A percentile compares a stretch with the other conserved stretches of the same genome.
phyloP scores from a whole-genome alignment of 306 rosid genomes.

The Citrullus colocynthis region DNA sequence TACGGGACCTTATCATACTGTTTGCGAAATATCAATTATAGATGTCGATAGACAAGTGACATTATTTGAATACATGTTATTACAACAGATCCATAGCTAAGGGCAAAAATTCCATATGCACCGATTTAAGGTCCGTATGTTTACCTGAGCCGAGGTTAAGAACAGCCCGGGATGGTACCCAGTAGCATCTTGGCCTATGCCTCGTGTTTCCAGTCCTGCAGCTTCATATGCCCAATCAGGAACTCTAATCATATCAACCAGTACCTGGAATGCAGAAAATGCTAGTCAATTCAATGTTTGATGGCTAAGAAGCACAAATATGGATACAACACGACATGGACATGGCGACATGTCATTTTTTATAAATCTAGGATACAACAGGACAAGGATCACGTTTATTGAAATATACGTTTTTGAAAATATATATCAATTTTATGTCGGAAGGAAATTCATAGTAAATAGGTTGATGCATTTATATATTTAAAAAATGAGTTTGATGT shows the following conservation, averaged over 20 bases:
- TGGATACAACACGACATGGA: no score
- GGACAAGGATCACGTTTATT: no score
- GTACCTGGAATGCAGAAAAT: slow-evolving; percentile 30
- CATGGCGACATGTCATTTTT: no score
- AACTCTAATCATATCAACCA: slow-evolving; percentile 92
- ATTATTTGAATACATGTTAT: background rate
- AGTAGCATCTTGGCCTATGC: slow-evolving; percentile 84
- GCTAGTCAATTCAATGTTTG: background rate
- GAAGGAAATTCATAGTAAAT: no score
- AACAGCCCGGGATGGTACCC: slow-evolving; percentile 87
- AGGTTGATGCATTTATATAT: no score
- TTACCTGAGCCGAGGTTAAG: slow-evolving; percentile 94
- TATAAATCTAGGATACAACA: no score
- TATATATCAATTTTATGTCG: no score
- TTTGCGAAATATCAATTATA: background rate
- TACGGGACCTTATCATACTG: background rate
- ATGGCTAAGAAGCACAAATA: no score
- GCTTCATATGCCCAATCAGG: slow-evolving; percentile 99
- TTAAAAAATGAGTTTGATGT: no score
- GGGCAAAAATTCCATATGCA: background rate
- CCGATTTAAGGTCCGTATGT: background rate
- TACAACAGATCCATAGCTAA: background rate
- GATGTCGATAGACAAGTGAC: background rate
- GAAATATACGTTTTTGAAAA: no score
- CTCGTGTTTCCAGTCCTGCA: slow-evolving; percentile 90